Base-by-base conservation (phyloP, 305 asterid species). In the Fraxinus floribunda region DNA sequence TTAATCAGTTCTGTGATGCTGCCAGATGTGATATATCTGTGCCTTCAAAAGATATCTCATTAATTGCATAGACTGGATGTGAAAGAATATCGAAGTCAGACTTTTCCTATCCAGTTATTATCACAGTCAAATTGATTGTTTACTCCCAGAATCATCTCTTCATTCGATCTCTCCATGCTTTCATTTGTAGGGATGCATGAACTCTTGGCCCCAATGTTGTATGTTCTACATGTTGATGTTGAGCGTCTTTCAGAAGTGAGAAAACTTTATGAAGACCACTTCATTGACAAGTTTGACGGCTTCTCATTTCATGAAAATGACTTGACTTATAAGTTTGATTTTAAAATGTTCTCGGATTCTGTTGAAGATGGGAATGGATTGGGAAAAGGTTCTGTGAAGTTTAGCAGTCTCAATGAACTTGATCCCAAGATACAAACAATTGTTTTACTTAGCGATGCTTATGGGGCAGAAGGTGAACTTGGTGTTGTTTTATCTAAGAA, bases 401-500 rank as follows among this genome's bases (percentile, higher is more conserved):
- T 87, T 76, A 87, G 85, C 72, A 87, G 80, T 81, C 91, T 87
- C 44, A 64, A 71, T 77, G 98, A 93, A 83, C 94, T 94, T 39
- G 97, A 94, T 83, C 95, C 97, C 11, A 90, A 86, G 81, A 87
- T 90, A 82, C 97, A 94, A 84, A 84, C 88, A 70, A 89, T 92
- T 81, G 88, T 94, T 86, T 84, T 89, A 79, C 87, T 96, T 35
- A 89, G 97, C 44, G 99, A 96, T 86, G 98, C 97, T 78, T 96
- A 96, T 80, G 99, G 99, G 11, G 97, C 98, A 39, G 99, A 96
- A 88, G 98, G 98, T 77, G 99, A 94, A 88, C 95, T 96, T 38
- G 99, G 99, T 52, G 85, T 94, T 38, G 97, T 94, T 78, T 85
- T 96, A 76, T 96, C 99, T 0, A 97, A 93, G 84, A 96, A 93